These are phyloP conservation scores for Abrus precatorius DNA, from an alignment of 306 rosid species.

Conservation along the genomic window DNA sequence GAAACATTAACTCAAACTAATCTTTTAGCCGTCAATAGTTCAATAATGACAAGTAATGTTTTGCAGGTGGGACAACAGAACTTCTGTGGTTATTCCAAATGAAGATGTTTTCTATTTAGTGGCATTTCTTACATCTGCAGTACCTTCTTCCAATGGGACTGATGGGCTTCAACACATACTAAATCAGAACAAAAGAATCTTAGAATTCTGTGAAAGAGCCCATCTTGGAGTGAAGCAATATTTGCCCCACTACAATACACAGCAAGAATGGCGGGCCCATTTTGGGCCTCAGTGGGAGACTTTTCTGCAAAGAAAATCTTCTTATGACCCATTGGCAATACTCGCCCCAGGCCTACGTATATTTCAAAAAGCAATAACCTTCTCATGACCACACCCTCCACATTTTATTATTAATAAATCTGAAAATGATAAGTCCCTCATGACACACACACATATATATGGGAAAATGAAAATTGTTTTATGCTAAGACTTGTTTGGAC, in stretches of 20 bases:
- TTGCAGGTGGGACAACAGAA: constrained; percentile 94
- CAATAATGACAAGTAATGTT: constrained; percentile 32
- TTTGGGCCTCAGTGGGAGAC: constrained; percentile 86
- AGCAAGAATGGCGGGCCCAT: constrained; percentile 87
- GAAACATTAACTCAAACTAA: constrained; percentile 19
- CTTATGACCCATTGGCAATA: constrained; percentile 90
- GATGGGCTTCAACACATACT: constrained; percentile 84
- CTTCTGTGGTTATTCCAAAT: constrained; percentile 74
- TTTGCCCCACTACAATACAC: constrained; percentile 82
- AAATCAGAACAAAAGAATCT: constrained; percentile 82
- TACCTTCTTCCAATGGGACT: constrained; percentile 77
- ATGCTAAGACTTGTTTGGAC: constrained; percentile 16
- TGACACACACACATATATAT: not conserved
- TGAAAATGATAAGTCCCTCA: not conserved
- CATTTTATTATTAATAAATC: constrained; percentile 11
- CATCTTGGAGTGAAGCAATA: constrained; percentile 88
- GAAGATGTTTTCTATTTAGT: constrained; percentile 88
- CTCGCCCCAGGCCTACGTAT: constrained; percentile 95
- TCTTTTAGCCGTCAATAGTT: constrained; percentile 24
- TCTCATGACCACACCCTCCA: constrained; percentile 52
- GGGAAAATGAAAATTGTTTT: constrained; percentile 33
- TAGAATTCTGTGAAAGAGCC: constrained; percentile 78
- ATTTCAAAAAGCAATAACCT: constrained; percentile 76
- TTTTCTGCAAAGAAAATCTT: constrained; percentile 74
- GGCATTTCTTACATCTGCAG: constrained; percentile 89